Percentiles rank a stretch among this genome's conserved stretches.
These are phyloP conservation scores for Crotalaria pallida DNA, from an alignment of 306 rosid species.

Conservation along the genomic window DNA sequence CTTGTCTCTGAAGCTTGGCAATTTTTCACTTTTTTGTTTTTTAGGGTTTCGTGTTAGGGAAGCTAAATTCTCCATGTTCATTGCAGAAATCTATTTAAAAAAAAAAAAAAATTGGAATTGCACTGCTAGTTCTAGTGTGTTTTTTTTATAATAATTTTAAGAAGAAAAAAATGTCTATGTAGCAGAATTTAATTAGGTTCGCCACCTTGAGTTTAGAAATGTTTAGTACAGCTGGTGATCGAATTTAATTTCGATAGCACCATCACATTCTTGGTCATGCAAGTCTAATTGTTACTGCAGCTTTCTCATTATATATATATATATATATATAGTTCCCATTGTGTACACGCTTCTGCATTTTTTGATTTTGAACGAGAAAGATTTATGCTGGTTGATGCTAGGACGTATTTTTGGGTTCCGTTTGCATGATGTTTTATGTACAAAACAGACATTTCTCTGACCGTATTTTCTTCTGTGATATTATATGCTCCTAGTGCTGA, in stretches of 20 bases:
- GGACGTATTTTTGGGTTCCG: background rate
- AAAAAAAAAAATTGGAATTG: too few species aligned
- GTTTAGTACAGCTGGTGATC: background rate
- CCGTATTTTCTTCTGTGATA: conserved; percentile 4
- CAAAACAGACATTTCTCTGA: background rate
- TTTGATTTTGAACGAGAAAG: background rate
- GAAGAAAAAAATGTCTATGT: too few species aligned
- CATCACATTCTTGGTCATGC: background rate
- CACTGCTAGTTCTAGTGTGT: background rate
- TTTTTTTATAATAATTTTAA: background rate
- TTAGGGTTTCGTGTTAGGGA: background rate
- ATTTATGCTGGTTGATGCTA: background rate
- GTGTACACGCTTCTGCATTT: background rate
- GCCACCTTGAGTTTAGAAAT: conserved; percentile 4
- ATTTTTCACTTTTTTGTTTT: background rate
- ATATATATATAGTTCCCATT: background rate
- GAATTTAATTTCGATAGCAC: background rate
- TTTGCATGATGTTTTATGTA: background rate
- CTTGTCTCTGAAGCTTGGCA: background rate
- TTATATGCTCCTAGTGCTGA: conserved; percentile 54
- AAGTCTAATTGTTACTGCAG: background rate
- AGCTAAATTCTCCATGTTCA: background rate
- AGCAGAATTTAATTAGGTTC: background rate
- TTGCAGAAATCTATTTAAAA: background rate
- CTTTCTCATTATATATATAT: conserved; percentile 1